phyloP scores from a whole-genome alignment of 2,329 filamentous ascomycete species.

The Hypoxylon sp. region DNA sequence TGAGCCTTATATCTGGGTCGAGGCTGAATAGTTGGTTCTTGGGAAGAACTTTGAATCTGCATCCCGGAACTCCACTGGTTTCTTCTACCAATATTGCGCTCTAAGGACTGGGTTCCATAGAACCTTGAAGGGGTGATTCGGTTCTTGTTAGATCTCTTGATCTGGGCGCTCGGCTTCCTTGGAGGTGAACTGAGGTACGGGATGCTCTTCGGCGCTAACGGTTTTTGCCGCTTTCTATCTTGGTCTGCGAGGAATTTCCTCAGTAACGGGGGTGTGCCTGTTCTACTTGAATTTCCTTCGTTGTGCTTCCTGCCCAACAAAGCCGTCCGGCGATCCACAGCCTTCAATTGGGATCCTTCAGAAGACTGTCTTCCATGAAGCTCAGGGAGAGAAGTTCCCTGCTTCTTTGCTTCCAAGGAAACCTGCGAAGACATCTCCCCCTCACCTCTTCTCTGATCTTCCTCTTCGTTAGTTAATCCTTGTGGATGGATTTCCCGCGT shows the following conservation, averaged over 20 bases:
- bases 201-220: constrained; percentile 12
- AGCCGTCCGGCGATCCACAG: too few relatives aligned
- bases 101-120: constrained; percentile 18
- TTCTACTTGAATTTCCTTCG: background rate
- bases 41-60: background rate
- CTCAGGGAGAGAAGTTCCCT: background rate
- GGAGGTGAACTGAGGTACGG: constrained; percentile 13
- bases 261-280: background rate
- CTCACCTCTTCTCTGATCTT: background rate
- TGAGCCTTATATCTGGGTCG: background rate
- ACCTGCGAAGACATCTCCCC: background rate
- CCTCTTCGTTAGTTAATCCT: background rate
- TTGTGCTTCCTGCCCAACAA: background rate
- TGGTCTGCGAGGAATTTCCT: constrained; percentile 16
- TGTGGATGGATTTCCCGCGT: background rate
- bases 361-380: background rate
- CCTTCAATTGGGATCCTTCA: background rate
- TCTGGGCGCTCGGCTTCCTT: constrained; percentile 10
- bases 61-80: constrained; percentile 6
- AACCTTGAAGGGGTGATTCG: constrained; percentile 34
- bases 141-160: constrained; percentile 2
- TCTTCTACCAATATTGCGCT: background rate
- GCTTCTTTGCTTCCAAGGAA: background rate
- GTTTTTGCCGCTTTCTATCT: constrained; percentile 22
- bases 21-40: background rate